Evolutionary conservation across 164 flowering plant genomes (phyloP).

Genomic region (Magnolia officinalis): DNA sequence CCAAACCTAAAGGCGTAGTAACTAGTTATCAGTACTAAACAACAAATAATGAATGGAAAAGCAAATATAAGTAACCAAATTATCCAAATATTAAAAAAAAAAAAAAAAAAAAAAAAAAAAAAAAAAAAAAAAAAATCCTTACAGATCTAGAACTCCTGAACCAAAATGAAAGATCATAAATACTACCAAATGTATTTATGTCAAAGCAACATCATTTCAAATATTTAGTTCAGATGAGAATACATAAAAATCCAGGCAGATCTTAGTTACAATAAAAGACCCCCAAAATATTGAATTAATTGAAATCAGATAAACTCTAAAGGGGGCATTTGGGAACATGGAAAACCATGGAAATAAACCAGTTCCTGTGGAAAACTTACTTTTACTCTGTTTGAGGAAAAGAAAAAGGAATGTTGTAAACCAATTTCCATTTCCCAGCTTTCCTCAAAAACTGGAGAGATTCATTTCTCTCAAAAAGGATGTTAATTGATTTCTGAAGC

Average conservation of each 20-base stretch:
- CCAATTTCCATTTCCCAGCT: neutral
- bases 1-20: slow-evolving; percentile 46
- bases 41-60: neutral
- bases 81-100: neutral
- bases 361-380: neutral
- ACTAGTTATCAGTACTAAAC: neutral
- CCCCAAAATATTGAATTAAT: neutral
- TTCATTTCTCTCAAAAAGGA: too few relatives aligned
- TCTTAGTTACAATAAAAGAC: neutral
- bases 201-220: neutral
- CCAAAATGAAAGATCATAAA: neutral
- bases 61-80: neutral
- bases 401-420: neutral
- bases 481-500: too few relatives aligned
- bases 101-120: neutral
- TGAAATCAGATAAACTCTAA: neutral
- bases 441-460: neutral
- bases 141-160: neutral
- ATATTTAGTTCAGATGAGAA: too few relatives aligned
- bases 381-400: neutral
- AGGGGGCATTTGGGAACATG: neutral
- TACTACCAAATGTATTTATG: neutral
- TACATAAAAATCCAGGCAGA: neutral
- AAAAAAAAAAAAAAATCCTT: neutral
- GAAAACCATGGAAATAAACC: neutral